These are phyloP conservation scores for Moringa oleifera DNA, from an alignment of 345 rosid genomes.

Conservation along the genomic window DNA sequence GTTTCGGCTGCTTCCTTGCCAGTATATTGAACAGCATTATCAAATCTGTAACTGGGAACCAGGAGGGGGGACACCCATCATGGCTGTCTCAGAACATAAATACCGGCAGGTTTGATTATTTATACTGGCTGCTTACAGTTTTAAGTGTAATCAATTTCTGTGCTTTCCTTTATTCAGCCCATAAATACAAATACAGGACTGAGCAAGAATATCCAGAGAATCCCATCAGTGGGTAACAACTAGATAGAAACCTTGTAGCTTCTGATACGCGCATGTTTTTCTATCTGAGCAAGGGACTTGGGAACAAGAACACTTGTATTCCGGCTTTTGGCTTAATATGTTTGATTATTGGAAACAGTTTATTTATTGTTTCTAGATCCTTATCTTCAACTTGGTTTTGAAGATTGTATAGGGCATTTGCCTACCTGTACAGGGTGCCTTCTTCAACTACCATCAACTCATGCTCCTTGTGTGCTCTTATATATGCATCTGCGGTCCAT, in stretches of 20 bases:
- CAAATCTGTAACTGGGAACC: slow-evolving; percentile 51
- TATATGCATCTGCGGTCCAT: too few species aligned
- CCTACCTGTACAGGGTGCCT: background rate
- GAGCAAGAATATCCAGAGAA: slow-evolving; percentile 24
- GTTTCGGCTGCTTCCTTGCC: slow-evolving; percentile 79
- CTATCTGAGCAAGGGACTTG: too few species aligned
- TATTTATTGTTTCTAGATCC: too few species aligned
- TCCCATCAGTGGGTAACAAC: slow-evolving; percentile 9
- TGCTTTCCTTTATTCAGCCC: slow-evolving; percentile 58
- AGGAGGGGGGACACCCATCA: slow-evolving; percentile 30
- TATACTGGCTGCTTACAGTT: slow-evolving; percentile 71
- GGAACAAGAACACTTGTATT: too few species aligned
- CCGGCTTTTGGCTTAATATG: too few species aligned
- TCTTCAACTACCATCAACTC: background rate
- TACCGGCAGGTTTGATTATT: slow-evolving; percentile 66
- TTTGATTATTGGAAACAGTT: too few species aligned
- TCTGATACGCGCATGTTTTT: too few species aligned
- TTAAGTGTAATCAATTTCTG: slow-evolving; percentile 63
- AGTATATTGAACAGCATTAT: slow-evolving; percentile 69
- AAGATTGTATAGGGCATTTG: too few species aligned
- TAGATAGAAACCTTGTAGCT: background rate
- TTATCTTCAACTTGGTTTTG: too few species aligned
- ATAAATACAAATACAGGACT: slow-evolving; percentile 56
- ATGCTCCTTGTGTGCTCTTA: too few species aligned
- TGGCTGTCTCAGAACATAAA: slow-evolving; percentile 91